Base-by-base conservation (phyloP, 352 stramenopile species). In the Phytophthora tubulina region DNA sequence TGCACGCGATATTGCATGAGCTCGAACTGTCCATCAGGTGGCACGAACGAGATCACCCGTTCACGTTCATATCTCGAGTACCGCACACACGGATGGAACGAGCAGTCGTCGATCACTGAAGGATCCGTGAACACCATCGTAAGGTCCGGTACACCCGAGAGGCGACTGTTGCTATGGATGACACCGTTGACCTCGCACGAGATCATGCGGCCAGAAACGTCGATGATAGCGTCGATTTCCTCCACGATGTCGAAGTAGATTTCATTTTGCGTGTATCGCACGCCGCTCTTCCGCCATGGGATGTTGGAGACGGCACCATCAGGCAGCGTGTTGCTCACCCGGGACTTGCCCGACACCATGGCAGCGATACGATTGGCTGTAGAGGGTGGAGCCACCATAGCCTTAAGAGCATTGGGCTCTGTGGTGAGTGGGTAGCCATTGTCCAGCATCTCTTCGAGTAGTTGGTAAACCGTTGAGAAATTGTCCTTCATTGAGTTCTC, bases 231-330 rank as follows among this genome's bases (percentile, higher is more conserved):
- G 82, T 99, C 96, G 33, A 99, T 93, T 77, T 99, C 96, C 82
- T 99, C 98, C 0, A 99, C 86, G 75, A 99, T 98, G 77, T 99
- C 97, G 65, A 99, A 97, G 80, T 99, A 99, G 54, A 99, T 99
- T 84, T 99, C 97, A 85, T 99, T 99, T 70, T 94, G 88, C 53
- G 88, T 93, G 79, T 99, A 99, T 49, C 91, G 91, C 56, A 99
- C 97, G 57, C 92, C 96, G 51, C 90, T 95, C 69, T 98, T 98
- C 69, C 98, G 86, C 98, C 98, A 99, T 27, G 98, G 97, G 80
- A 99, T 99, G 75, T 97, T 98, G 36, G 92, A 98, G 32, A 98
- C 88, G 3, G 96, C 97, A 7, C 96, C 95, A 46, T 94, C 94
- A 0, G 94, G 95, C 15, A 99, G 74, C 51, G 89, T 94, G 59